Evolutionary conservation across 169 alveolate genomes (phyloP).

Genomic region (Eimeria sp.): DNA sequence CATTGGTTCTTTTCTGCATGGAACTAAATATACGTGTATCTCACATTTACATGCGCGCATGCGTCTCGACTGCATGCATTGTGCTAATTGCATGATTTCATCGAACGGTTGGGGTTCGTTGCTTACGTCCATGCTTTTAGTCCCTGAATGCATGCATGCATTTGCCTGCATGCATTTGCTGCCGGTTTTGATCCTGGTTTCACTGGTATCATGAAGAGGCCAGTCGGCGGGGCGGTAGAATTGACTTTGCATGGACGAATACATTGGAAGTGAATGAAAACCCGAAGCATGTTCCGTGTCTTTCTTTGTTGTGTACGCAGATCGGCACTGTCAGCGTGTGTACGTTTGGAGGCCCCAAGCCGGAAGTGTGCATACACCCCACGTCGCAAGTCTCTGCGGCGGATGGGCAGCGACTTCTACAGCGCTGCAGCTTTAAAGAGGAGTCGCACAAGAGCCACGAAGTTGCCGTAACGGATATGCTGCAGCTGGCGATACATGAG

Average conservation of each 20-base stretch:
- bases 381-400: conserved; percentile 80
- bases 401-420: conserved; percentile 84
- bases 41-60: background rate
- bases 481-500: conserved; percentile 91
- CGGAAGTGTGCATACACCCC: conserved; percentile 83
- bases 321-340: conserved; percentile 80
- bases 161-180: background rate
- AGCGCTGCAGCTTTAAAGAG: conserved; percentile 84
- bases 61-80: background rate
- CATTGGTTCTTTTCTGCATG: background rate
- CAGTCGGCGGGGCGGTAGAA: no score
- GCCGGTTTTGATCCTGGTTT: no score
- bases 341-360: conserved; percentile 80
- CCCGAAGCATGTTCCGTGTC: background rate
- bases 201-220: no score
- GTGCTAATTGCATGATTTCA: background rate
- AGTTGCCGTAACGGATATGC: conserved; percentile 83
- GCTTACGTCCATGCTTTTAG: background rate
- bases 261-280: background rate
- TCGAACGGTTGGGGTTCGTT: background rate
- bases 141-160: background rate
- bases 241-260: background rate
- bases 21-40: background rate
- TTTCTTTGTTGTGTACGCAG: background rate
- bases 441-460: conserved; percentile 85